phyloP scores from a whole-genome alignment of 1,139 yeast species.

The Blastobotrys ciferrii region DNA sequence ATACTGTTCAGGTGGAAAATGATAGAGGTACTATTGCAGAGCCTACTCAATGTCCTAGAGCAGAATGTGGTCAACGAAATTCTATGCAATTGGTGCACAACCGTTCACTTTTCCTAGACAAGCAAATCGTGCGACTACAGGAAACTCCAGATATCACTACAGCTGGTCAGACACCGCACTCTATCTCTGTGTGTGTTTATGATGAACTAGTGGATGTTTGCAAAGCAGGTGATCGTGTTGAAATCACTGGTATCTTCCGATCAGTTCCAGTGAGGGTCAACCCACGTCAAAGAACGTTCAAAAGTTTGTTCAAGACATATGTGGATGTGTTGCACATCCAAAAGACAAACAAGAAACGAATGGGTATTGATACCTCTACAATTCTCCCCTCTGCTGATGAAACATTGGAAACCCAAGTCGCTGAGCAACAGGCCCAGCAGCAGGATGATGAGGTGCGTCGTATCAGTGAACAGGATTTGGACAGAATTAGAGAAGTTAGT shows the following conservation, averaged over 20 bases:
- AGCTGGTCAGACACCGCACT: conserved; percentile 98
- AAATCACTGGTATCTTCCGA: conserved; percentile 92
- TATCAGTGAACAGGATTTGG: conserved; percentile 67
- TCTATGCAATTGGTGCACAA: conserved; percentile 92
- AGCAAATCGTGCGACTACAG: conserved; percentile 88
- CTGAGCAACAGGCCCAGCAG: conserved; percentile 27
- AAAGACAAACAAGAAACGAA: conserved; percentile 76
- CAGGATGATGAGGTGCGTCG: conserved; percentile 76
- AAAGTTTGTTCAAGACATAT: conserved; percentile 84
- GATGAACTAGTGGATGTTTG: conserved; percentile 94
- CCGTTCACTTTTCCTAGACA: conserved; percentile 89
- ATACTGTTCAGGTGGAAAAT: conserved; percentile 85
- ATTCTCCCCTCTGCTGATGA: conserved; percentile 32
- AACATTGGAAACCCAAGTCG: conserved; percentile 28
- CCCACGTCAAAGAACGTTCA: conserved; percentile 78
- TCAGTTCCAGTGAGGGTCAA: conserved; percentile 89
- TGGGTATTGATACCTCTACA: conserved; percentile 79
- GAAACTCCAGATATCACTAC: conserved; percentile 99
- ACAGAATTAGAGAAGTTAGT: conserved; percentile 58
- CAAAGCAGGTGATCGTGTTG: conserved; percentile 95
- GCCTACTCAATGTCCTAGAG: conserved; percentile 89
- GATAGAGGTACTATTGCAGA: conserved; percentile 94
- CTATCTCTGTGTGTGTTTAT: conserved; percentile 88
- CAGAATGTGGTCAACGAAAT: conserved; percentile 77
- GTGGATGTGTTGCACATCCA: conserved; percentile 91